Base-by-base conservation (phyloP, 352 stramenopile species). In the Blastocystis sp. region DNA sequence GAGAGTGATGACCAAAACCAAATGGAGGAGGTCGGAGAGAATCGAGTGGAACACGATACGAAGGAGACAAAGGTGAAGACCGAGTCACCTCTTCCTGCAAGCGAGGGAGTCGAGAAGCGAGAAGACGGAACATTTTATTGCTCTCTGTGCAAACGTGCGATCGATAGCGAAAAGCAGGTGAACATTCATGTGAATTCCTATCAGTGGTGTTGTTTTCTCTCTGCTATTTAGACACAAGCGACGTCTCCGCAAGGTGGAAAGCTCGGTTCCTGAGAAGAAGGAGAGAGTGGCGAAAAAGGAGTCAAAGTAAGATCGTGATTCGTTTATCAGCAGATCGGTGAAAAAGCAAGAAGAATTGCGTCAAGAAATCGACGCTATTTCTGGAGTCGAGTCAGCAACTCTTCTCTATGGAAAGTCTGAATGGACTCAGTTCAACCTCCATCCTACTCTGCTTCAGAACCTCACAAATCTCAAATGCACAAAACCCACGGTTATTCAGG, bases 401-500 rank as follows among this genome's bases (percentile, higher is more conserved):
- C 20, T 84, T 18, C 56, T 84, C 4, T 84, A 84, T 45, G 73
- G 73, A 23, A 68, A 29, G 2, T 43, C 20, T 2, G 26, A 47
- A 23, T 84, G 73, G 73, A 54, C 26, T 1, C n/a, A 84, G 13
- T 84, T 84, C 26, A 34, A 63, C 55, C 56, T 84, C 20, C 73
- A 84, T 23, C 15, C 45, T 43, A 45, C 54, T 7, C 39, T 84
- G 5, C 20, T 66, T 37, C n/a, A 63, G 11, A 84, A 84, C 37
- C 47, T 88, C 15, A 15, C 20, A 20, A 8, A 26, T 9, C 34
- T 79, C 37, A 43, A 77, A 15, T 88, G 66, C 41, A 54, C 68
- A 9, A 50, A 56, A 39, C 94, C 94, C 26, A 96, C 94, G 13
- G 91, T 90, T 23, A 96, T 96, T 90, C 94, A 96, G 89, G 91